Percentiles rank a stretch among this genome's conserved stretches.
Conservation (phyloP, 768 basidiomycete genomes). For the Naganishia onofrii region DNA sequence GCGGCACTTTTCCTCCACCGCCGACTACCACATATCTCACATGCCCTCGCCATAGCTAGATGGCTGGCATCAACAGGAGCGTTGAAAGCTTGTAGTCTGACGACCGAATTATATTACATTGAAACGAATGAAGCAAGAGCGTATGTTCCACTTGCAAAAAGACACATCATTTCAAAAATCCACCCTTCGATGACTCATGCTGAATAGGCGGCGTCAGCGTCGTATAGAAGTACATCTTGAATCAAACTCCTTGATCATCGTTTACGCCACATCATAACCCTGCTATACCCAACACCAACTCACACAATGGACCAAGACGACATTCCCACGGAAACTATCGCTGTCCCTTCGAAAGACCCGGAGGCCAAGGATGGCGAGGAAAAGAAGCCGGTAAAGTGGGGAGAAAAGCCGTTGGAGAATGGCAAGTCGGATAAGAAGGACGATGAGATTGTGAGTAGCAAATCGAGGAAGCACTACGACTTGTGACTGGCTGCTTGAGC, state of each 20-base stretch:
- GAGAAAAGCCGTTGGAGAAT: constrained; percentile 37
- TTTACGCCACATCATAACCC: not conserved
- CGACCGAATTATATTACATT: no score
- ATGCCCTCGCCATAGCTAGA: constrained; percentile 52
- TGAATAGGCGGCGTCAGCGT: not conserved
- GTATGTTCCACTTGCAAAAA: not conserved
- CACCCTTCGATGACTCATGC: constrained; percentile 5
- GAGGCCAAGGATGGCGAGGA: constrained; percentile 59
- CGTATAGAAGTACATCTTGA: not conserved
- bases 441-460: constrained; percentile 67
- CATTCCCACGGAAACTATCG: constrained; percentile 41
- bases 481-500: not conserved
- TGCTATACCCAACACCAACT: not conserved
- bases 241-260: not conserved
- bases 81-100: no score
- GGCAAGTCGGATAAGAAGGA: constrained; percentile 34
- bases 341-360: constrained; percentile 55
- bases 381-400: constrained; percentile 49
- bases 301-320: constrained; percentile 26
- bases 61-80: no score
- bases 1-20: constrained; percentile 85
- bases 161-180: no score
- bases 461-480: not conserved
- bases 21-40: constrained; percentile 74
- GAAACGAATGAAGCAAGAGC: no score